Percentiles rank a stretch among this genome's conserved stretches.
These are phyloP conservation scores for Dioscorea alata DNA, from an alignment of 106 monocot genomes.

Conservation along the genomic window DNA sequence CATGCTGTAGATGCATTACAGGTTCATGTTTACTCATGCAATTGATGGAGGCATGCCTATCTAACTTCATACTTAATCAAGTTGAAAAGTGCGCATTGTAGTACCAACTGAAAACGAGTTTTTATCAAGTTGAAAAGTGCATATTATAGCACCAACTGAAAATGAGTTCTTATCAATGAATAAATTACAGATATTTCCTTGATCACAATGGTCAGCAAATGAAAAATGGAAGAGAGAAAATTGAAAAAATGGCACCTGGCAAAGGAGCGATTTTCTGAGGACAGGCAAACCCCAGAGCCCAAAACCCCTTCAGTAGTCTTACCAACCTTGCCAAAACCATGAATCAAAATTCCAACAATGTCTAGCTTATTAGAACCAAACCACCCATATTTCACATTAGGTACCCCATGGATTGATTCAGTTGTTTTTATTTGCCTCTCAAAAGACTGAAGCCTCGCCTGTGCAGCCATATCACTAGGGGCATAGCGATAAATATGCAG, in stretches of 20 bases:
- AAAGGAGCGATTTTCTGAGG: conserved; percentile 38
- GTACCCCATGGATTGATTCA: conserved; percentile 8
- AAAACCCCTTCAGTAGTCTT: conserved; percentile 16
- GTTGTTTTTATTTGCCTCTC: conserved; percentile 19
- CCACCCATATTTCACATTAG: conserved; percentile 40
- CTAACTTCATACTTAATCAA: too few species aligned
- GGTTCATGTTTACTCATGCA: too few species aligned
- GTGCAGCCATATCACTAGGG: conserved; percentile 14
- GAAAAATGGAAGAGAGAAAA: not conserved
- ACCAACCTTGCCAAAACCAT: conserved; percentile 25
- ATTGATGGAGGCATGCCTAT: too few species aligned
- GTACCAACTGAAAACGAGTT: too few species aligned
- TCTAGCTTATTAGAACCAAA: conserved; percentile 30
- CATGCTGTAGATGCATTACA: too few species aligned
- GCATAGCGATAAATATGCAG: conserved; percentile 16
- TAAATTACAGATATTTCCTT: too few species aligned
- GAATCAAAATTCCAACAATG: conserved; percentile 23
- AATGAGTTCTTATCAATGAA: too few species aligned
- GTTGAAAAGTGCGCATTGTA: too few species aligned
- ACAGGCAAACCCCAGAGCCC: conserved; percentile 31
- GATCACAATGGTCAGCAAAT: not conserved
- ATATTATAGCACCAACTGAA: too few species aligned
- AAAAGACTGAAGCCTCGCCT: conserved; percentile 15
- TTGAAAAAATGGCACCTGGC: conserved; percentile 24
- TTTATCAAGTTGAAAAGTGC: too few species aligned